Evolutionary conservation across 257 asterid species (phyloP).

Genomic region (Solanum tarapatanum): DNA sequence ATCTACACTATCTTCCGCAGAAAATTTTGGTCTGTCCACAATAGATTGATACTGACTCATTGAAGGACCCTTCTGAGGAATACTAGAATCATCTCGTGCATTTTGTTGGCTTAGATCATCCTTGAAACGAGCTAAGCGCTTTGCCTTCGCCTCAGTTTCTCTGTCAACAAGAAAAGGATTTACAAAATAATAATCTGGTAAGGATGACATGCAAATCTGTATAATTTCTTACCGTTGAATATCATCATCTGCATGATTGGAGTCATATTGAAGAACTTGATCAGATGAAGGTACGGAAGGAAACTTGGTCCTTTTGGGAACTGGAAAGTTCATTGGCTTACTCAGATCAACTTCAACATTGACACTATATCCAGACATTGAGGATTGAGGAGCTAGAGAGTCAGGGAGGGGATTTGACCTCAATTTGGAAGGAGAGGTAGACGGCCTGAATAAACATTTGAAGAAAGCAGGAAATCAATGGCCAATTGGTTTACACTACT

Average conservation of each 20-base stretch:
- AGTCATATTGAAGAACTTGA: constrained; percentile 30
- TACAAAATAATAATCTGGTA: neutral
- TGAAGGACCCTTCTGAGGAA: constrained; percentile 32
- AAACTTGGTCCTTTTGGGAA: constrained; percentile 57
- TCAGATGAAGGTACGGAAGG: constrained; percentile 42
- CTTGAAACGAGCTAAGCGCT: constrained; percentile 83
- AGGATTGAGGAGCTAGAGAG: constrained; percentile 35
- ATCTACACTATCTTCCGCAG: constrained; percentile 34
- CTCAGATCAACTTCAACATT: constrained; percentile 26
- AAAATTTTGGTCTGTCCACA: constrained; percentile 23
- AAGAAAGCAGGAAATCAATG: neutral
- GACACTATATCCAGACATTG: constrained; percentile 17
- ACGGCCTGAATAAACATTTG: constrained; percentile 11
- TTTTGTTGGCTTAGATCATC: constrained; percentile 53
- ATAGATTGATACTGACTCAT: constrained; percentile 34
- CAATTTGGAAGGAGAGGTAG: constrained; percentile 31
- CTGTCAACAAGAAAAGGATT: constrained; percentile 25
- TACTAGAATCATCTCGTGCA: constrained; percentile 20
- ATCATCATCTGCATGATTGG: constrained; percentile 35
- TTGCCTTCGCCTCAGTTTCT: constrained; percentile 80
- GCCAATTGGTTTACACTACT: neutral
- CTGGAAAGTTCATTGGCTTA: constrained; percentile 33
- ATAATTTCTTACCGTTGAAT: constrained; percentile 41
- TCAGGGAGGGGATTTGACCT: constrained; percentile 23
- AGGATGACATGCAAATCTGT: neutral